phyloP scores from a whole-genome alignment of 2,329 filamentous ascomycete species.

The Aspergillus ruber region DNA sequence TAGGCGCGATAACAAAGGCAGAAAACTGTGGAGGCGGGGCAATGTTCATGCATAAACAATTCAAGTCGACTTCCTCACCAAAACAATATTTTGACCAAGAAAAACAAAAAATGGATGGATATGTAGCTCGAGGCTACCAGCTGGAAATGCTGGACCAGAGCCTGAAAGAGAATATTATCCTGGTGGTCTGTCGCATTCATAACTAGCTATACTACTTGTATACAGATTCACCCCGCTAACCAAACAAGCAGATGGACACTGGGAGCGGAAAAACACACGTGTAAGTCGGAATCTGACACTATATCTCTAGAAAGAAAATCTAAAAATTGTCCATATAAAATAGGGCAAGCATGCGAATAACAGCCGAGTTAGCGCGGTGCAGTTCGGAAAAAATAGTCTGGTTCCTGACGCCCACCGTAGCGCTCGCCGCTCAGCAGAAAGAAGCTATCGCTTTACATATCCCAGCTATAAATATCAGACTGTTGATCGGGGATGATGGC shows the following conservation, averaged over 20 bases:
- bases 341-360: slow-evolving; percentile 63
- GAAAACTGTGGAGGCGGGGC: too few species aligned
- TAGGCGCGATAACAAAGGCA: too few species aligned
- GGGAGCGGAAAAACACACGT: slow-evolving; percentile 73
- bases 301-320: neutral
- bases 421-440: slow-evolving; percentile 61
- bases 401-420: slow-evolving; percentile 67
- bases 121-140: slow-evolving; percentile 55
- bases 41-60: too few species aligned
- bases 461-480: slow-evolving; percentile 49
- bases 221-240: neutral
- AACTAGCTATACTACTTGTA: neutral
- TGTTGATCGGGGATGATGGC: slow-evolving; percentile 62
- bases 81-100: too few species aligned
- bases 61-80: too few species aligned
- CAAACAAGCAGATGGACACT: slow-evolving; percentile 63
- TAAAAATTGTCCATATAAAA: neutral
- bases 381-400: slow-evolving; percentile 56
- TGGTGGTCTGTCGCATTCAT: slow-evolving; percentile 47
- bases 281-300: slow-evolving; percentile 37
- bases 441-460: slow-evolving; percentile 56
- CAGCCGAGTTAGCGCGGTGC: slow-evolving; percentile 54
- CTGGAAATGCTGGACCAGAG: slow-evolving; percentile 69
- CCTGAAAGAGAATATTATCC: slow-evolving; percentile 62
- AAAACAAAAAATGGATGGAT: too few species aligned